Evolutionary conservation across 2,329 filamentous ascomycete genomes (phyloP), one percentile per base, ranked within the genome.

Genomic region (Thelonectria discophora): DNA sequence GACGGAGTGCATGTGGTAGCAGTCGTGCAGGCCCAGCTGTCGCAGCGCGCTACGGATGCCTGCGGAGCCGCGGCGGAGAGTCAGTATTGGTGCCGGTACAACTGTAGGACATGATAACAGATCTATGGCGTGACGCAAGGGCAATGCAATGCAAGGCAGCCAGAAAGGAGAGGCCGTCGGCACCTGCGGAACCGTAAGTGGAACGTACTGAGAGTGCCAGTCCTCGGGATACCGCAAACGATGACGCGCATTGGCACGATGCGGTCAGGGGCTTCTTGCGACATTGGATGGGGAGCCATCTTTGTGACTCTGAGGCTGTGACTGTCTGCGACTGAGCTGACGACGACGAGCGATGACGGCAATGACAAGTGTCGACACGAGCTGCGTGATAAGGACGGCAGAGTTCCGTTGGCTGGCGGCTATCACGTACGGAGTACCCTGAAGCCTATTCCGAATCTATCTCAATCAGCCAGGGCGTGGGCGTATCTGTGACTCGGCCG

Each of bases 241-340:
- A 79, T 76, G 69, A 79, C 75, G 46, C 73, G 72, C 77, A 78
- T 78, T 7, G 77, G 76, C 4, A 79, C 76, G 47, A 73, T 68
- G 24, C 77, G 75, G 42, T 67, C 68, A n/a, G 68, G 65, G 21
- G 37, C 42, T 52, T 55, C 64, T 48, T 61, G 61, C 39, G 63
- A 47, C 24, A 53, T 46, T 40, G 56, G 50, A 17, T 39, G 40
- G 15, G 52, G 55, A 10, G 43, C 46, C 63, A 69, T 48, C 48
- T 24, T 6, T 24, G 21, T 24, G 21, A 24, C 21, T 24, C 3
- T 24, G 21, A 24, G n/a, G n/a, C 21, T 24, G 21, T 6, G 21
- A 24, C 21, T 24, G 43, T 24, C 34, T 27, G 43, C 39, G n/a
- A 45, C 45, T 34, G 47, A 24, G 60, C 47, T 51, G 50, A 55